Evolutionary conservation across 75 land plant genomes (phyloP), one percentile per base, ranked within the genome.

Genomic region (Pseudotsuga menziesii): DNA sequence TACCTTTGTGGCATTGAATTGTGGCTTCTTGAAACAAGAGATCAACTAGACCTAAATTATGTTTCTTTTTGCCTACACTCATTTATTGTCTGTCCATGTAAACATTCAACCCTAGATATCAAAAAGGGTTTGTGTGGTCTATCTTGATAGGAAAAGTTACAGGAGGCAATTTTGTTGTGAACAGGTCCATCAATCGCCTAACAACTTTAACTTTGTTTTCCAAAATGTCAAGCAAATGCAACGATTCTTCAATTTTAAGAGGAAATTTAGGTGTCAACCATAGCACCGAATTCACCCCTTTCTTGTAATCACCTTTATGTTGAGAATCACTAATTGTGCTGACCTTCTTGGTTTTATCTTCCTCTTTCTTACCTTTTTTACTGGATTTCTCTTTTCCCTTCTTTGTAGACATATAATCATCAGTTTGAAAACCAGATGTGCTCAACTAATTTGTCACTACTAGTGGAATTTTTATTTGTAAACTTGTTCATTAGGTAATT

Each of bases 131-230:
- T 15, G 15, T 57, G 58, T 57, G 8, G 58, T 15, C 13, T 85
- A 93, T 93, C 96, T 93, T 93, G 13, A 93, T 91, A 48, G 96
- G 96, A 72, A 93, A 93, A 23, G 91, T 89, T 23, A 90, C 93
- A n/a, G 90, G 80, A 4, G 96, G 96, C 55, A 93, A 81, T 80
- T 91, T 93, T 41, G 96, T 89, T 55, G 93, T 91, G 20, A 93
- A 86, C 58, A 93, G 75, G 78, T 93, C 96, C 63, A 93, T 57
- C 64, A 93, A 78, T 27, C 93, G 76, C 6, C 90, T 57, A n/a
- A 91, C 93, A 1, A 91, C 93, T 76, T 91, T 93, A 57, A 93
- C 91, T 69, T 91, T 89, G 80, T 84, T 88, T 5, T 93, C 88
- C 54, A 93, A 62, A 27, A 93, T 88, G 61, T 93, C 96, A 13